A percentile compares a stretch with the other conserved stretches of the same genome.
Evolutionary conservation across 2,329 filamentous ascomycete genomes (phyloP).

Genomic region (Pyricularia pennisetigena): DNA sequence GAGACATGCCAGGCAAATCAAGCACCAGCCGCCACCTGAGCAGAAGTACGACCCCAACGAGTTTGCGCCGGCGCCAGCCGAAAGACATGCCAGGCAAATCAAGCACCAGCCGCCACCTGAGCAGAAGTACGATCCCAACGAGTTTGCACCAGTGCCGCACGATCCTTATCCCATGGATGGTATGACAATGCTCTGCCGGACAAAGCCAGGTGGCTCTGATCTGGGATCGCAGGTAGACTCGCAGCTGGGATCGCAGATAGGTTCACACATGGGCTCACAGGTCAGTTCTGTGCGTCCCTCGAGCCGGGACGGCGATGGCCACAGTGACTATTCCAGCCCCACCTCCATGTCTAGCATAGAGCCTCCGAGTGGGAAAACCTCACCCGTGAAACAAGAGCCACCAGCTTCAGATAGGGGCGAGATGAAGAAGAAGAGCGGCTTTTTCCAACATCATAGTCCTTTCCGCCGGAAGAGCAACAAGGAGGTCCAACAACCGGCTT

Average conservation of each 20-base stretch:
- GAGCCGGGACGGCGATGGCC: slow-evolving; percentile 81
- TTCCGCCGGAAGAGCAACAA: slow-evolving; percentile 90
- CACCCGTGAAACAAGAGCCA: slow-evolving; percentile 58
- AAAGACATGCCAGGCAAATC: slow-evolving; percentile 11
- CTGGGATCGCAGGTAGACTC: slow-evolving; percentile 22
- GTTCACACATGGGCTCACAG: slow-evolving; percentile 26
- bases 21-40: not conserved
- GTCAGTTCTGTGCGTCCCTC: slow-evolving; percentile 63
- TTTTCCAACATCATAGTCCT: slow-evolving; percentile 87
- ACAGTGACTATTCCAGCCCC: slow-evolving; percentile 83
- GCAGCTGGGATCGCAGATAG: slow-evolving; percentile 40
- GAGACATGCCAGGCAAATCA: not conserved
- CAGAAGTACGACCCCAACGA: not conserved
- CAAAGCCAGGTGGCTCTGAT: slow-evolving; percentile 22
- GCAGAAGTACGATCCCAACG: slow-evolving; percentile 37
- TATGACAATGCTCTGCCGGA: slow-evolving; percentile 94
- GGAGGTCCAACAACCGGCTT: slow-evolving; percentile 35
- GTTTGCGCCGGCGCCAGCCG: not conserved
- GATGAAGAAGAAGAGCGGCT: slow-evolving; percentile 65
- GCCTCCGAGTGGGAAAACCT: slow-evolving; percentile 61
- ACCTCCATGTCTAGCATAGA: slow-evolving; percentile 86
- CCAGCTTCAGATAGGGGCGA: slow-evolving; percentile 55
- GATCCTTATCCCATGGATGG: slow-evolving; percentile 92
- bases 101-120: slow-evolving; percentile 11
- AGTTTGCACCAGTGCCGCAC: slow-evolving; percentile 67